Evolutionary conservation across 257 asterid species (phyloP).

Genomic region (Mitragyna speciosa): DNA sequence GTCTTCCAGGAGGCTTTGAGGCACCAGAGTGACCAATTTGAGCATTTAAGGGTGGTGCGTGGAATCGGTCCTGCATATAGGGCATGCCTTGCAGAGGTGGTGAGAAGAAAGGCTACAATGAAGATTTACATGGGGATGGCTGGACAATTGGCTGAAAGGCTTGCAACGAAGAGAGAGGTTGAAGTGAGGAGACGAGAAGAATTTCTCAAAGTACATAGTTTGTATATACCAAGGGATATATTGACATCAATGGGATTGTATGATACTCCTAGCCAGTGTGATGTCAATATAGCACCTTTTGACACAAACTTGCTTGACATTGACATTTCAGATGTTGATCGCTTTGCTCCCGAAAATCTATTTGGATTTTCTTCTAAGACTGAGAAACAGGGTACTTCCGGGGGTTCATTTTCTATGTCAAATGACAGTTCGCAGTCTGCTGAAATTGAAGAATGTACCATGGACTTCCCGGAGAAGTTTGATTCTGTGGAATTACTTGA

Average conservation of each 20-base stretch:
- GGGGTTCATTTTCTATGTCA: conserved; percentile 56
- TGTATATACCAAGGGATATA: conserved; percentile 79
- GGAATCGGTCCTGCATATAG: conserved; percentile 91
- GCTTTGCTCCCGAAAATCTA: conserved; percentile 86
- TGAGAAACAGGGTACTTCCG: conserved; percentile 55
- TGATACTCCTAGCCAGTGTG: conserved; percentile 82
- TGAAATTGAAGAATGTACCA: conserved; percentile 50
- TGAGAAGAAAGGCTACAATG: conserved; percentile 87
- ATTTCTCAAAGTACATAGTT: conserved; percentile 65
- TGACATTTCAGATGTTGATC: conserved; percentile 76
- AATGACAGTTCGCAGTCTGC: conserved; percentile 55
- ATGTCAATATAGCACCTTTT: conserved; percentile 80
- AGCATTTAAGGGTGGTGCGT: conserved; percentile 78
- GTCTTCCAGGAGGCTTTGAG: conserved; percentile 94
- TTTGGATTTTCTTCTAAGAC: conserved; percentile 54
- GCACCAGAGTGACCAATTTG: conserved; percentile 86
- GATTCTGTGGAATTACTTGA: conserved; percentile 58
- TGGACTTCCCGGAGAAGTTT: conserved; percentile 38
- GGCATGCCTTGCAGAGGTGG: conserved; percentile 95
- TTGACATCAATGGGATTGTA: conserved; percentile 86
- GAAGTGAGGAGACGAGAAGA: conserved; percentile 89
- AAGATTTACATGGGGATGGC: conserved; percentile 98
- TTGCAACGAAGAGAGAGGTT: conserved; percentile 80
- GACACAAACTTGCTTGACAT: conserved; percentile 75
- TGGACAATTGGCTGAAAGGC: conserved; percentile 91